These are phyloP conservation scores for Corinectria fuckeliana DNA, from an alignment of 2,329 filamentous ascomycete genomes.

Conservation along the genomic window DNA sequence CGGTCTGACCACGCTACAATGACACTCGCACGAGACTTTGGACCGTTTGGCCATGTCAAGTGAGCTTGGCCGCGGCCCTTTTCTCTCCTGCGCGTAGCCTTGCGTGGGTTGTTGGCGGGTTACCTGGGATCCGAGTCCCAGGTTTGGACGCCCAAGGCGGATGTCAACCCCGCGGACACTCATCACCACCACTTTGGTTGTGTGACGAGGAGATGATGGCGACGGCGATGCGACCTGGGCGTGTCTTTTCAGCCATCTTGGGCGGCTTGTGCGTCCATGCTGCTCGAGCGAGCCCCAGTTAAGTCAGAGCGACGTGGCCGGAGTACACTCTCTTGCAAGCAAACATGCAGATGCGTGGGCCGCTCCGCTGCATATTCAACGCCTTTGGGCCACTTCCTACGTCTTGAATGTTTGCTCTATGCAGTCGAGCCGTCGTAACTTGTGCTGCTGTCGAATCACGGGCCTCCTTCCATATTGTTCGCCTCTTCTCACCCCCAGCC, in stretches of 20 bases:
- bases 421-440: slow-evolving; percentile 20
- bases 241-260: background rate
- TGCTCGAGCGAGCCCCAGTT: background rate
- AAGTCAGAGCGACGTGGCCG: background rate
- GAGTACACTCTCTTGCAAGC: background rate
- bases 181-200: background rate
- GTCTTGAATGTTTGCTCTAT: slow-evolving; percentile 15
- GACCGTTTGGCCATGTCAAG: slow-evolving; percentile 14
- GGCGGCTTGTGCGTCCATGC: background rate
- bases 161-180: slow-evolving; percentile 3
- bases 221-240: background rate
- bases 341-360: slow-evolving; percentile 3
- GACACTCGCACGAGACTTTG: slow-evolving; percentile 24
- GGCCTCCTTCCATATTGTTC: background rate
- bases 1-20: slow-evolving; percentile 25
- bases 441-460: slow-evolving; percentile 26
- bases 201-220: background rate
- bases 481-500: background rate
- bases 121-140: slow-evolving; percentile 4
- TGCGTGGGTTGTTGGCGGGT: background rate
- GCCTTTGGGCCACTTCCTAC: background rate
- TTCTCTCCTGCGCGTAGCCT: slow-evolving; percentile 11
- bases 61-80: slow-evolving; percentile 2
- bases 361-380: background rate
- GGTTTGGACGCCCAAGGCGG: slow-evolving; percentile 7